phyloP scores from a whole-genome alignment of 805 yeast genomes.

The Candida maris region DNA sequence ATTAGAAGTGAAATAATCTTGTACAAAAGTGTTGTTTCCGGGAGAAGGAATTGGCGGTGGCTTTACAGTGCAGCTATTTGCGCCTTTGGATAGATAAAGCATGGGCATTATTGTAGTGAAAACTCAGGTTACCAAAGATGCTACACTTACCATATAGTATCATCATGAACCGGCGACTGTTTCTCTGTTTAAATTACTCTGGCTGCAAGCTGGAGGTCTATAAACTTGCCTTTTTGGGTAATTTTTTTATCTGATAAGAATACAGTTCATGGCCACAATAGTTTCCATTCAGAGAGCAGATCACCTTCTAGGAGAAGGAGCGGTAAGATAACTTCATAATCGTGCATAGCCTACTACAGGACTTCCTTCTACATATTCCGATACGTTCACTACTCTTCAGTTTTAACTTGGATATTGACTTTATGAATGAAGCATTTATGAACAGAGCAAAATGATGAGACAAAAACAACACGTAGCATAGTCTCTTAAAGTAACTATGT shows the following conservation, averaged over 20 bases:
- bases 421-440: background rate
- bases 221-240: background rate
- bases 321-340: no score
- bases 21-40: conserved; percentile 66
- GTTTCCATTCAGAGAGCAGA: background rate
- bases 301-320: no score
- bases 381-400: no score
- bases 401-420: no score
- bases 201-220: background rate
- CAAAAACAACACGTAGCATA: background rate
- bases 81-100: conserved; percentile 48
- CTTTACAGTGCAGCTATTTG: conserved; percentile 45
- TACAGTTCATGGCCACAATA: background rate
- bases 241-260: background rate
- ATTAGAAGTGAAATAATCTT: conserved; percentile 60
- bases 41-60: conserved; percentile 62
- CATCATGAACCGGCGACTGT: background rate
- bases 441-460: background rate
- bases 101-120: conserved; percentile 48
- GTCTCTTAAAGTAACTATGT: background rate
- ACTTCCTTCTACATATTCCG: no score
- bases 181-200: background rate
- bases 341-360: no score
- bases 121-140: no score
- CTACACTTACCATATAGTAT: no score